Conservation (phyloP, 139 green algal species). For the Pleodorina starrii region DNA sequence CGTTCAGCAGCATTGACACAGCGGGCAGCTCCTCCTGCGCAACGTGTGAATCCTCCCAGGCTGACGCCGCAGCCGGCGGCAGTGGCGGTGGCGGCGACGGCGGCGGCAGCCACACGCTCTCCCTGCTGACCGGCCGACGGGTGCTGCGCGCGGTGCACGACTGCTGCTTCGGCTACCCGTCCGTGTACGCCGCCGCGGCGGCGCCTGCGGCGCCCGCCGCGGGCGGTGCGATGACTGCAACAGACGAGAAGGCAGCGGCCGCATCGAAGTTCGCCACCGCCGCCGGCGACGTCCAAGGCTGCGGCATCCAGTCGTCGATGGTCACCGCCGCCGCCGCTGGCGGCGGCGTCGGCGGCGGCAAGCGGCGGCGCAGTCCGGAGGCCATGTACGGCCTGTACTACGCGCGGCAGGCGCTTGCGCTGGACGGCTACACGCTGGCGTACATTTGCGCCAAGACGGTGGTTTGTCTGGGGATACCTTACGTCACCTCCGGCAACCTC, state of each 20-base stretch:
- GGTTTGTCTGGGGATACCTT: constrained; percentile 13
- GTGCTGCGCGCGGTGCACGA: not conserved
- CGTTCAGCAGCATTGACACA: not conserved
- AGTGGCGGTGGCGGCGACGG: not conserved
- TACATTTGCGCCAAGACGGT: constrained; percentile 36
- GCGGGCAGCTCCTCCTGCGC: not conserved
- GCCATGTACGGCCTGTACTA: constrained; percentile 31
- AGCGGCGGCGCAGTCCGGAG: not conserved
- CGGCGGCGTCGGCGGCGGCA: not conserved
- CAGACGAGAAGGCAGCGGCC: too few relatives aligned
- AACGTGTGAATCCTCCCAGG: not conserved
- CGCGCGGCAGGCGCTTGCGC: constrained; percentile 38
- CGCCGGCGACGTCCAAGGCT: too few relatives aligned
- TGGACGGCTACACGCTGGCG: constrained; percentile 37
- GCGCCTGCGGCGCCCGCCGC: too few relatives aligned
- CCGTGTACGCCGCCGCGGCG: not conserved
- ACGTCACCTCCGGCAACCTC: not conserved
- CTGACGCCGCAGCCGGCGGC: not conserved
- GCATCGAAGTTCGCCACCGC: too few relatives aligned
- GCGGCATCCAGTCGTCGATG: too few relatives aligned
- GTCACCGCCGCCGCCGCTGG: not conserved
- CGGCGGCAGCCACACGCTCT: not conserved
- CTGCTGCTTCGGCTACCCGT: constrained; percentile 30
- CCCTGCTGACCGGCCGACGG: not conserved
- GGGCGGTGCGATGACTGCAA: too few relatives aligned